These are phyloP conservation scores for Yarrowia alimentaria DNA, from an alignment of 805 yeast species.

Conservation along the genomic window DNA sequence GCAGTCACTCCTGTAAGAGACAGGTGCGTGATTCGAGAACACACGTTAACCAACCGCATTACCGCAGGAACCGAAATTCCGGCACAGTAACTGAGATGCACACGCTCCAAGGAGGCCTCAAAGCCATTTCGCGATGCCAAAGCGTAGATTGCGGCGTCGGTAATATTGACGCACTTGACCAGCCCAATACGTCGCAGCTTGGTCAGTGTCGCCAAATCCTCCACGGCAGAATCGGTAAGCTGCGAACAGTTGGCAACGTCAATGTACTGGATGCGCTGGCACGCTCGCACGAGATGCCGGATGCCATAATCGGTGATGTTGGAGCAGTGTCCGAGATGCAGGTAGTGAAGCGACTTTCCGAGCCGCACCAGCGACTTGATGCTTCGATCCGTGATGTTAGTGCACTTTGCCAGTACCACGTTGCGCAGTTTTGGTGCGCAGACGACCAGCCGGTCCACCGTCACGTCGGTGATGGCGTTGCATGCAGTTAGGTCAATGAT, in stretches of 20 bases:
- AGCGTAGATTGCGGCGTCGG: slow-evolving; percentile 75
- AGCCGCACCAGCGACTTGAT: slow-evolving; percentile 66
- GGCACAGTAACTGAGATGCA: slow-evolving; percentile 89
- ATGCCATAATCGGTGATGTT: slow-evolving; percentile 90
- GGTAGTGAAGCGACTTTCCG: slow-evolving; percentile 78
- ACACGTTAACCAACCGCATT: slow-evolving; percentile 65
- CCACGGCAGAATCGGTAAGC: slow-evolving; percentile 77
- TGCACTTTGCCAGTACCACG: slow-evolving; percentile 85
- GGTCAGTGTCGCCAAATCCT: slow-evolving; percentile 72
- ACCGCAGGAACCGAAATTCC: slow-evolving; percentile 77
- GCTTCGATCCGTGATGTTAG: slow-evolving; percentile 78
- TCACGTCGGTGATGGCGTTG: slow-evolving; percentile 71
- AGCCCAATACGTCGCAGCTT: slow-evolving; percentile 85
- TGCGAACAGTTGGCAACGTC: slow-evolving; percentile 94
- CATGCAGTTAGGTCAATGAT: slow-evolving; percentile 85
- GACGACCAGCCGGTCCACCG: slow-evolving; percentile 66
- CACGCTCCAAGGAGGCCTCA: slow-evolving; percentile 84
- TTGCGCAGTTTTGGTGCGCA: slow-evolving; percentile 85
- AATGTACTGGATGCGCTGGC: slow-evolving; percentile 84
- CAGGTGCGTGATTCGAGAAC: slow-evolving; percentile 85
- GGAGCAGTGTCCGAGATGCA: slow-evolving; percentile 92
- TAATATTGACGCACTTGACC: slow-evolving; percentile 84
- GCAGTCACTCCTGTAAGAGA: slow-evolving; percentile 89
- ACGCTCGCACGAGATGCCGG: slow-evolving; percentile 63
- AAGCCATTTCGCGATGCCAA: slow-evolving; percentile 61